Base-by-base conservation (phyloP, 257 asterid species). In the Fraxinus cuspidata region DNA sequence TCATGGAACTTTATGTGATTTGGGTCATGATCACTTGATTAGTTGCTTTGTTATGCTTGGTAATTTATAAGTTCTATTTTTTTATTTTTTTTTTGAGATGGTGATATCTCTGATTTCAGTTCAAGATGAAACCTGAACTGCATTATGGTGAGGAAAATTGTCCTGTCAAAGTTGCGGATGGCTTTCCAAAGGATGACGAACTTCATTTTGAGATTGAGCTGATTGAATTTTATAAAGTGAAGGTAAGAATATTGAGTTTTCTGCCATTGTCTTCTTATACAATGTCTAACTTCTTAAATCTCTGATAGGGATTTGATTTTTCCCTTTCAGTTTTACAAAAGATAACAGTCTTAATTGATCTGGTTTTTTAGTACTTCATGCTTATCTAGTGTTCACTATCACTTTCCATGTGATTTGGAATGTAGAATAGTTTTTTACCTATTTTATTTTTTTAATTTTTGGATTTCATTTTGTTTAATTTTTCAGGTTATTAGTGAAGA, bases 131-230 rank as follows among this genome's bases (percentile, higher is more conserved):
- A 84, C 94, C 97, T 10, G 99, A 92, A 87, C 86, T 96, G 89
- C 99, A 93, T 77, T 96, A 90, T 49, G 96, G 93, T 21, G 99
- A 96, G 82, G 90, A 86, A 77, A 89, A 87, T 84, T 96, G 99
- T 83, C 99, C 97, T 6, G 85, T 92, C 81, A 76, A 92, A 58
- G 93, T 82, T 74, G 72, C 91, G 2, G 95, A 92, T 72, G 86
- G 88, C 82, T 96, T 96, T 82, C 99, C 98, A 35, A 96, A 90
- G 91, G 96, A 93, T 79, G 87, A 83, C 35, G 97, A 90, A 84
- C 97, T 96, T 89, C 98, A 96, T 89, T 91, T 91, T 84, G 99
- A 94, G 89, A 91, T 91, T 74, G 98, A 93, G 88, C 70, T 93
- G 82, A 90, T 95, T 80, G 98, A 92, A 74, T 96, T 90, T 85